phyloP scores from a whole-genome alignment of 2,329 filamentous ascomycete genomes.

The Penicillium fuscoglaucum region DNA sequence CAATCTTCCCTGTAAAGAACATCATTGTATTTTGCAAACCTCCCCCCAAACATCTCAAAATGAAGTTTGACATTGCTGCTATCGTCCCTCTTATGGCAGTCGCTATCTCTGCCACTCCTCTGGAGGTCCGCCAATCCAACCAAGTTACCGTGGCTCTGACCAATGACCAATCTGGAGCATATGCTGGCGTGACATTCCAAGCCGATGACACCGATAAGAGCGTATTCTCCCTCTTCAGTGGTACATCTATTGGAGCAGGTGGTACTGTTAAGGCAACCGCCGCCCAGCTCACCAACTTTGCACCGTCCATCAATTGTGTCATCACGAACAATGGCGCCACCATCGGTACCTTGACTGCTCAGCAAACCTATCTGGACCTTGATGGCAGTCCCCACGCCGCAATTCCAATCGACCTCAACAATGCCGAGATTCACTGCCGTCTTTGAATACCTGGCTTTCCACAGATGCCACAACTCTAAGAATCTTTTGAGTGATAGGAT shows the following conservation, averaged over 20 bases:
- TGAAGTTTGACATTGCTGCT: slow-evolving; percentile 5
- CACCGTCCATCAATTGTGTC: slow-evolving; percentile 11
- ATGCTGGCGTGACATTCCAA: slow-evolving; percentile 5
- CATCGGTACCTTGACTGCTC: slow-evolving; percentile 9
- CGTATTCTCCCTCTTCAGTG: slow-evolving; percentile 7
- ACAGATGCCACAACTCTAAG: too few species aligned
- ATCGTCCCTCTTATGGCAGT: slow-evolving; percentile 34
- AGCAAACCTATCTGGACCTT: slow-evolving; percentile 13
- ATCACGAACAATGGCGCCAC: slow-evolving; percentile 11
- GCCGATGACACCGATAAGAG: slow-evolving; percentile 11
- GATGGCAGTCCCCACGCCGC: slow-evolving; percentile 9
- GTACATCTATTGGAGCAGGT: slow-evolving; percentile 12
- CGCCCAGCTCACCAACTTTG: slow-evolving; percentile 12
- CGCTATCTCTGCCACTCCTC: slow-evolving; percentile 4
- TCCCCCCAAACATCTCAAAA: background rate
- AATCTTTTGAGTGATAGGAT: too few species aligned
- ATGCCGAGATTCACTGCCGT: slow-evolving; percentile 9
- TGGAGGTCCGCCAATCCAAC: slow-evolving; percentile 4
- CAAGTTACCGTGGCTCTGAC: slow-evolving; percentile 14
- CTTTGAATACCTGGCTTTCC: background rate
- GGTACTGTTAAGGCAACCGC: slow-evolving; percentile 14
- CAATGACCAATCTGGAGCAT: slow-evolving; percentile 15
- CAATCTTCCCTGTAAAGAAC: background rate
- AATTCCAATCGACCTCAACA: slow-evolving; percentile 11
- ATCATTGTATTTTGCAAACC: background rate